These are phyloP conservation scores for Solanum ossicruentum DNA, from an alignment of 257 asterid genomes.

Conservation along the genomic window DNA sequence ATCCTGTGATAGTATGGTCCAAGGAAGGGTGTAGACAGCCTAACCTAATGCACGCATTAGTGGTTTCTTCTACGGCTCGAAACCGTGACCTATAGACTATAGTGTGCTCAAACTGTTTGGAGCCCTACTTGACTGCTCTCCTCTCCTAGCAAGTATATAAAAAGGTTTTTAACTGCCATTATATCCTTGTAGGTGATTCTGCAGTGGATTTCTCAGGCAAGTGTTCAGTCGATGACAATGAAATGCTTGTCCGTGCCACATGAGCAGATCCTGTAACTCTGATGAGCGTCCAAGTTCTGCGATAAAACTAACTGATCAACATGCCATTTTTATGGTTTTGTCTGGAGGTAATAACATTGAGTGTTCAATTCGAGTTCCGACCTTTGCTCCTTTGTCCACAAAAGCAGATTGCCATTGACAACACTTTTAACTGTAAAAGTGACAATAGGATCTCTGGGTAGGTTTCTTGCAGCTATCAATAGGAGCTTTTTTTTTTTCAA, in stretches of 20 bases:
- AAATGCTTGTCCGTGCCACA: conserved; percentile 15
- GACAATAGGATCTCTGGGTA: not conserved
- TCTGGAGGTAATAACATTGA: not conserved
- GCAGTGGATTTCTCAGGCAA: conserved; percentile 21
- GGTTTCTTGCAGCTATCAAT: not conserved
- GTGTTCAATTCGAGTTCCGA: not conserved
- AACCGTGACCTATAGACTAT: no score
- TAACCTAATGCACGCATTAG: not conserved
- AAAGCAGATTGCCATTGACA: not conserved
- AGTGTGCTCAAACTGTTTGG: not conserved
- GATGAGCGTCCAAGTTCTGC: not conserved
- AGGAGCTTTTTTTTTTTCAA: not conserved
- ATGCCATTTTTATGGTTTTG: not conserved
- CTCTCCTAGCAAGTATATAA: not conserved
- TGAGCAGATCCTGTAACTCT: conserved; percentile 12
- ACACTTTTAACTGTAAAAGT: not conserved
- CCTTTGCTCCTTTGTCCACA: not conserved
- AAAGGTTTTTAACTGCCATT: not conserved
- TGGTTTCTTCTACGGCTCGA: no score
- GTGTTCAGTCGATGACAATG: conserved; percentile 10
- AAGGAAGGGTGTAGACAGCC: not conserved
- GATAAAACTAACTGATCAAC: not conserved
- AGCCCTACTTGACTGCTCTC: not conserved
- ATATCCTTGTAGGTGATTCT: conserved; percentile 28
- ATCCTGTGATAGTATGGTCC: not conserved